Percentiles rank a stretch among this genome's conserved stretches.
These are phyloP conservation scores for Paracoccidioides lutzii DNA, from an alignment of 2,329 filamentous ascomycete genomes.

Conservation along the genomic window DNA sequence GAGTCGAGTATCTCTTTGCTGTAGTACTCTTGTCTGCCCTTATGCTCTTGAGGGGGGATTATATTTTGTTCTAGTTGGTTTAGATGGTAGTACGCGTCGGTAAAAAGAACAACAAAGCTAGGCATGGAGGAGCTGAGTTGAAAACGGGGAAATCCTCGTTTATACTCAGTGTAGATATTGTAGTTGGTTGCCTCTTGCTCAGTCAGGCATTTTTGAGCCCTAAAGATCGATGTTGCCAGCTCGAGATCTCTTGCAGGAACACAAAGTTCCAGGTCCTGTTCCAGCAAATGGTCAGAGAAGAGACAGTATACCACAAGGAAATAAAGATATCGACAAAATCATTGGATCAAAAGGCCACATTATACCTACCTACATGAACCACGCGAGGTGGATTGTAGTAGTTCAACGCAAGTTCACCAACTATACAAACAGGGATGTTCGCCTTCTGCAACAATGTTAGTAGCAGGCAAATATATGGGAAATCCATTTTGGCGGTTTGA, in stretches of 20 bases:
- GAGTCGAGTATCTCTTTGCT: constrained; percentile 56
- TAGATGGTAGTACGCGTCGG: constrained; percentile 3
- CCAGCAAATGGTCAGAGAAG: neutral
- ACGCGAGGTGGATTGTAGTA: constrained; percentile 7
- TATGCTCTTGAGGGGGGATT: constrained; percentile 24
- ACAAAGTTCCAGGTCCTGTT: constrained; percentile 8
- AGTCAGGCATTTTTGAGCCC: constrained; percentile 38
- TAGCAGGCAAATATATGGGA: constrained; percentile 13
- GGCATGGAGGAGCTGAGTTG: constrained; percentile 3
- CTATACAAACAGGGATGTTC: constrained; percentile 4
- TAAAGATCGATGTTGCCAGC: constrained; percentile 3
- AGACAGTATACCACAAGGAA: neutral
- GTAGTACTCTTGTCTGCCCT: constrained; percentile 63
- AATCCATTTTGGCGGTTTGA: no score
- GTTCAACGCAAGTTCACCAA: constrained; percentile 8
- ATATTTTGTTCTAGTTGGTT: neutral
- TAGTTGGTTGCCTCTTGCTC: constrained; percentile 4
- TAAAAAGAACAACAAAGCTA: constrained; percentile 14
- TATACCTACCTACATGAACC: constrained; percentile 6
- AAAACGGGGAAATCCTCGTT: constrained; percentile 13
- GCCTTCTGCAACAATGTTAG: constrained; percentile 15
- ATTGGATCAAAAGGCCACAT: no score
- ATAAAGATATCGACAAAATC: neutral
- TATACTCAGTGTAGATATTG: constrained; percentile 18
- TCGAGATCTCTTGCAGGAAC: constrained; percentile 1